These are phyloP conservation scores for Brassica incana DNA, from an alignment of 345 rosid species.

Conservation along the genomic window DNA sequence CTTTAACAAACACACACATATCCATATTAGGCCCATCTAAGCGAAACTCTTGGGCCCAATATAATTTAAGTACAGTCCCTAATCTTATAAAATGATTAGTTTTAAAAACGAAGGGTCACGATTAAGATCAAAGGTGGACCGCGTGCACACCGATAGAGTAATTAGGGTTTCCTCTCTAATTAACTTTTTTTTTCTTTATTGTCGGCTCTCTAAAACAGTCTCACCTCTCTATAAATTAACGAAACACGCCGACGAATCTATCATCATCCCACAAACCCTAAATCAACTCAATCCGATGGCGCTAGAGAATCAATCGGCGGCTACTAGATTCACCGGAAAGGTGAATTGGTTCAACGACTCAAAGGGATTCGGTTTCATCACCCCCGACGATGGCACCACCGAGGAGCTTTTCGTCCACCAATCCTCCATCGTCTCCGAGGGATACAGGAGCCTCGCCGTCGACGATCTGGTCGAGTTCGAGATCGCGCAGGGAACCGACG, in stretches of 20 bases:
- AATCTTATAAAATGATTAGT: too few relatives aligned
- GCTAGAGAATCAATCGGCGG: conserved; percentile 37
- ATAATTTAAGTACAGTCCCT: too few relatives aligned
- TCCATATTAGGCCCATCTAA: not conserved
- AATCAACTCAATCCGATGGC: conserved; percentile 26
- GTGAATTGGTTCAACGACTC: conserved; percentile 57
- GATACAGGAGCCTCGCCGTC: conserved; percentile 46
- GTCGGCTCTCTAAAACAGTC: conserved; percentile 1
- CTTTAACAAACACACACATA: not conserved
- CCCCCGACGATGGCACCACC: conserved; percentile 53
- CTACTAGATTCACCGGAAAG: conserved; percentile 52
- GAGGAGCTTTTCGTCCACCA: conserved; percentile 80
- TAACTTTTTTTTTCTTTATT: not conserved
- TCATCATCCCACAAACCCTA: conserved; percentile 9
- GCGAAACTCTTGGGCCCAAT: not conserved
- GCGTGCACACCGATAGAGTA: conserved; percentile 26
- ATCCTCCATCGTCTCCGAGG: conserved; percentile 59
- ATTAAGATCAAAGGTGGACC: not conserved
- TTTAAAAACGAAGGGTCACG: not conserved
- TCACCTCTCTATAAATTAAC: conserved; percentile 3
- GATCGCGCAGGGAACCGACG: conserved; percentile 37
- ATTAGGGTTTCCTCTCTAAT: conserved; percentile 21
- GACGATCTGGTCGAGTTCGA: conserved; percentile 54
- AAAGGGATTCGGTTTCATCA: conserved; percentile 72
- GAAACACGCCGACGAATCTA: not conserved